Evolutionary conservation across 768 basidiomycete genomes (phyloP).

Genomic region (Coprinellus aureogranulatus): DNA sequence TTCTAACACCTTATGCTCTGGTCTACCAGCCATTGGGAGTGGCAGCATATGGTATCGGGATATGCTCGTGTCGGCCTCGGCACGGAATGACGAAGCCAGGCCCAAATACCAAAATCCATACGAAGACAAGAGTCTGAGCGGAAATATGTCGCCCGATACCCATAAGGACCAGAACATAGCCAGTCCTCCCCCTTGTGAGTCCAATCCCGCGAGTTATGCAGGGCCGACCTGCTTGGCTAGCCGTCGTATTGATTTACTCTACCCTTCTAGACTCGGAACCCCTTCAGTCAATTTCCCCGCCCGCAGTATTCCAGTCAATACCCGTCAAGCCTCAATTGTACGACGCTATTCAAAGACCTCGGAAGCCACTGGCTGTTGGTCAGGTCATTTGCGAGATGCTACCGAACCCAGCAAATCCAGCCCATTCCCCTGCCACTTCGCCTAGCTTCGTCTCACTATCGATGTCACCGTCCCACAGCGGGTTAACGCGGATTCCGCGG

Average conservation of each 20-base stretch:
- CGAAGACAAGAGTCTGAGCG: slow-evolving; percentile 8
- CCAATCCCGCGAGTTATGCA: not conserved
- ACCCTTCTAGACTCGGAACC: not conserved
- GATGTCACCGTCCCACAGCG: slow-evolving; percentile 2
- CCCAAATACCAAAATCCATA: slow-evolving; percentile 15
- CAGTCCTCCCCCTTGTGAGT: slow-evolving; percentile 2
- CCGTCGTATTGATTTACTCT: not conserved
- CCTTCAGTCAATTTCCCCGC: not conserved
- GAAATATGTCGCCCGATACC: slow-evolving; percentile 17
- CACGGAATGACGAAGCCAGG: slow-evolving; percentile 10
- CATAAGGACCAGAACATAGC: not conserved
- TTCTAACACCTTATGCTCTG: too few species aligned
- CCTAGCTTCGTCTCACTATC: slow-evolving; percentile 10
- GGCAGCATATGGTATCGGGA: slow-evolving; percentile 79
- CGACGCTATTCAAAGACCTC: slow-evolving; percentile 16
- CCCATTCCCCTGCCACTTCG: slow-evolving; percentile 13
- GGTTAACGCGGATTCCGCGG: slow-evolving; percentile 3
- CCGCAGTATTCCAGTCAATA: not conserved
- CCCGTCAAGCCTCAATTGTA: not conserved
- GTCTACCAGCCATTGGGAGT: too few species aligned
- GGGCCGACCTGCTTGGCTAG: too few species aligned
- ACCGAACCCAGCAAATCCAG: slow-evolving; percentile 35
- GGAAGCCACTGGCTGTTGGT: slow-evolving; percentile 1
- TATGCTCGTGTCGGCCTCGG: slow-evolving; percentile 37
- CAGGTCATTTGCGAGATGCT: slow-evolving; percentile 55